Percentiles rank a stretch among this genome's conserved stretches.
Conservation (phyloP, 163 green algal species). For the Scenedesmus sp. region DNA sequence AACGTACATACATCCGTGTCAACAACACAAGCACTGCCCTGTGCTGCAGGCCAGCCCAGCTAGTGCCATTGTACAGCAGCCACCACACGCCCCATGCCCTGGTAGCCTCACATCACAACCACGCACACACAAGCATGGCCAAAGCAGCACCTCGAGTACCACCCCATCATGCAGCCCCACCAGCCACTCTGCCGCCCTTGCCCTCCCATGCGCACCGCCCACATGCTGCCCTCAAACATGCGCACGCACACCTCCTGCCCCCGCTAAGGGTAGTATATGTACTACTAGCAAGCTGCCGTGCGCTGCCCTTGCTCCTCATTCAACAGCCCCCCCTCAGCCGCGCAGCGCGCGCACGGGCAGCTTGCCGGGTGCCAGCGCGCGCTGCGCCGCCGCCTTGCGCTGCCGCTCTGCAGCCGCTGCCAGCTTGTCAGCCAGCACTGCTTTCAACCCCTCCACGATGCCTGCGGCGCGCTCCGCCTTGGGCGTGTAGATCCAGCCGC, state of each 20-base stretch:
- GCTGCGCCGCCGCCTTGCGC: not conserved
- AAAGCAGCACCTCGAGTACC: not conserved
- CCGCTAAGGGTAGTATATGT: too few species aligned
- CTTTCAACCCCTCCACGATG: slow-evolving; percentile 40
- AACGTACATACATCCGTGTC: not conserved
- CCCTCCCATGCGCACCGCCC: too few species aligned
- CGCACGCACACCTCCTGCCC: too few species aligned
- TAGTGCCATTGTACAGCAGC: not conserved
- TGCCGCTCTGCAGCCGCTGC: not conserved
- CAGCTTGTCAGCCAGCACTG: slow-evolving; percentile 43
- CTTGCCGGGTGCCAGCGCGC: not conserved
- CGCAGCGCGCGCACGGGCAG: not conserved
- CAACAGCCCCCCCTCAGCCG: not conserved
- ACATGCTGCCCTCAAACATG: not conserved
- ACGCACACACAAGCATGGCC: not conserved
- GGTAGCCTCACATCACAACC: too few species aligned
- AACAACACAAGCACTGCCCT: not conserved
- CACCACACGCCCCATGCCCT: not conserved
- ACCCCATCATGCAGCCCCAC: not conserved
- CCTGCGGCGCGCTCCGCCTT: slow-evolving; percentile 41
- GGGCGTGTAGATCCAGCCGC: slow-evolving; percentile 40
- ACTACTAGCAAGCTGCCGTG: not conserved
- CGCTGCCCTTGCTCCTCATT: too few species aligned
- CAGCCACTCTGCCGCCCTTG: not conserved
- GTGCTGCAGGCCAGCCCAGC: not conserved